These are phyloP conservation scores for Elongisporangium prolatum DNA, from an alignment of 352 stramenopile genomes.

Conservation along the genomic window DNA sequence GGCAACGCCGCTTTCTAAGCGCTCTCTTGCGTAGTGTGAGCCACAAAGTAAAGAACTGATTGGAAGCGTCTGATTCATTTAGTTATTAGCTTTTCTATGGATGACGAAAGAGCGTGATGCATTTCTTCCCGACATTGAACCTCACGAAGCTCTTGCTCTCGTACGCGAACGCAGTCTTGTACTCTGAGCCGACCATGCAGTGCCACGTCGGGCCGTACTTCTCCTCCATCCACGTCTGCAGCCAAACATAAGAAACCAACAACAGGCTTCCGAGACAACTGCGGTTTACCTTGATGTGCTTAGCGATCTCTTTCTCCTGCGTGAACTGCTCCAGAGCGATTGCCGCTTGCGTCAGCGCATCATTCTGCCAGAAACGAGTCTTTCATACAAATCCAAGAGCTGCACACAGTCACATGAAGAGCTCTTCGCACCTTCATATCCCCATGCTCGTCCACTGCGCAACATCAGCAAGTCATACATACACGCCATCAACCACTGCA, in stretches of 20 bases:
- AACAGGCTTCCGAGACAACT: not conserved
- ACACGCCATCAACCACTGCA: not conserved
- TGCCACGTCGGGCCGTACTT: constrained; percentile 61
- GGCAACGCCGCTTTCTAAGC: constrained; percentile 91
- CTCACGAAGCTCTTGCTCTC: constrained; percentile 85
- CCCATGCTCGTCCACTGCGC: constrained; percentile 75
- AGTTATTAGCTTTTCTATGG: constrained; percentile 31
- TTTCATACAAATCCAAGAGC: constrained; percentile 1
- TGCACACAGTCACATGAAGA: not conserved
- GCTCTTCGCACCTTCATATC: constrained; percentile 60
- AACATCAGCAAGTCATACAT: not conserved
- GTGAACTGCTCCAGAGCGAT: constrained; percentile 73
- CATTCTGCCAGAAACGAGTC: constrained; percentile 30
- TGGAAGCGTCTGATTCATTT: constrained; percentile 3
- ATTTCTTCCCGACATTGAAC: constrained; percentile 84
- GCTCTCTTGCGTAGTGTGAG: not conserved
- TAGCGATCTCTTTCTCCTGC: constrained; percentile 77
- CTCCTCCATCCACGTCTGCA: constrained; percentile 41
- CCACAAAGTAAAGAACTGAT: constrained; percentile 7
- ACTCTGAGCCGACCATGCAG: constrained; percentile 75
- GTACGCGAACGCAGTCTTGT: constrained; percentile 70
- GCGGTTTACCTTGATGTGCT: constrained; percentile 50
- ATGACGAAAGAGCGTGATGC: constrained; percentile 78
- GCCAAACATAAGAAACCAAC: not conserved
- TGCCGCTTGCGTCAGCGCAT: constrained; percentile 56